A percentile compares a stretch with the other conserved stretches of the same genome.
Conservation (phyloP, 306 rosid genomes). For the Notholithocarpus densiflorus region DNA sequence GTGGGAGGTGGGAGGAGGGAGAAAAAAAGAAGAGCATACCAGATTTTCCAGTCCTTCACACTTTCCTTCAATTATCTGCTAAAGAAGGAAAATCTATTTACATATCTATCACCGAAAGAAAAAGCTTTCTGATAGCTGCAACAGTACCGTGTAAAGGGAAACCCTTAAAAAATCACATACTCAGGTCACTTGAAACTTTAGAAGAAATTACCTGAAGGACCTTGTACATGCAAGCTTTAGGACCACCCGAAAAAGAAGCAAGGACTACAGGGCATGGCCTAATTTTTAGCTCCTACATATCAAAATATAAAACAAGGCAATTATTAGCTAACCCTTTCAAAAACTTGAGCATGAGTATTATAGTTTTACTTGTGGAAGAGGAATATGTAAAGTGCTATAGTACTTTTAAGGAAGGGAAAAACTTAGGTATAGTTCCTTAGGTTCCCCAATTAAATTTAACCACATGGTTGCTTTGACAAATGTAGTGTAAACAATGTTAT, state of each 20-base stretch:
- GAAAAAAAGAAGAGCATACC: conserved; percentile 44
- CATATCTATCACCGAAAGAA: background rate
- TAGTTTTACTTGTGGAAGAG: background rate
- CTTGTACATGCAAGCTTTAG: conserved; percentile 80
- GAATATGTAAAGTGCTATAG: background rate
- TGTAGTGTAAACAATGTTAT: too few relatives aligned
- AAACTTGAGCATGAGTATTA: background rate
- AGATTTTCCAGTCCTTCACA: conserved; percentile 46
- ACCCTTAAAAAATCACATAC: background rate
- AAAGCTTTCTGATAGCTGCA: background rate
- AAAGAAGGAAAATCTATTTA: conserved; percentile 22
- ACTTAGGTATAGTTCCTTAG: too few relatives aligned
- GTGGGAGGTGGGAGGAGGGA: background rate
- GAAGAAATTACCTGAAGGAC: conserved; percentile 74
- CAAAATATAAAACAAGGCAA: conserved; percentile 2
- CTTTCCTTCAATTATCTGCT: conserved; percentile 73
- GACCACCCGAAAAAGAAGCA: conserved; percentile 90
- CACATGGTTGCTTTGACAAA: too few relatives aligned
- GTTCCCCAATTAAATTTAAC: too few relatives aligned
- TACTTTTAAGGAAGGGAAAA: too few relatives aligned
- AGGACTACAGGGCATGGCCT: conserved; percentile 83
- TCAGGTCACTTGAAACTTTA: background rate
- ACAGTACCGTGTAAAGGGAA: background rate
- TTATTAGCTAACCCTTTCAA: conserved; percentile 9
- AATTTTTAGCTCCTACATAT: conserved; percentile 63